A percentile compares a stretch with the other conserved stretches of the same genome.
Evolutionary conservation across 164 flowering plant species (phyloP).

Genomic region (Macadamia integrifolia): DNA sequence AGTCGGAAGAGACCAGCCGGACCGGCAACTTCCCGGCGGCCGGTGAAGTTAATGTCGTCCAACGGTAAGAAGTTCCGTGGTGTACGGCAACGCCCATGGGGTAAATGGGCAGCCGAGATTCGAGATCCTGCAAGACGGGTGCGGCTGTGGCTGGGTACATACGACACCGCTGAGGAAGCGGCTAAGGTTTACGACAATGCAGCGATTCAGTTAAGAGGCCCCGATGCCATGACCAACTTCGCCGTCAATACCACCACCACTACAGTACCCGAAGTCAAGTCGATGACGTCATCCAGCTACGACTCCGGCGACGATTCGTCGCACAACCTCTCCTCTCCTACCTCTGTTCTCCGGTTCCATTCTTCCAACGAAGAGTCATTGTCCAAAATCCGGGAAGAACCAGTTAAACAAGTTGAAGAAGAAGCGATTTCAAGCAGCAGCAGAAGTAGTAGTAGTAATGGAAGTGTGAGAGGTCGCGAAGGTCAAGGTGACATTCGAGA

Average conservation of each 20-base stretch:
- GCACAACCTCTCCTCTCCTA: constrained; percentile 48
- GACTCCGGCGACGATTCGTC: constrained; percentile 51
- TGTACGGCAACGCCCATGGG: constrained; percentile 87
- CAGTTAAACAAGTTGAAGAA: constrained; percentile 17
- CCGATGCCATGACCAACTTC: constrained; percentile 76
- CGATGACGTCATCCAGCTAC: constrained; percentile 28
- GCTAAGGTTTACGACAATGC: constrained; percentile 84
- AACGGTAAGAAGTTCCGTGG: constrained; percentile 63
- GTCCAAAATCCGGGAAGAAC: background rate
- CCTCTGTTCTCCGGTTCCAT: constrained; percentile 51
- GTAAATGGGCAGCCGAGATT: constrained; percentile 97
- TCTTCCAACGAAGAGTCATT: constrained; percentile 17
- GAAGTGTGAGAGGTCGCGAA: background rate
- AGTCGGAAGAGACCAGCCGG: constrained; percentile 11
- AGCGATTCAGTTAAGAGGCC: constrained; percentile 76
- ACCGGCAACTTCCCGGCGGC: background rate
- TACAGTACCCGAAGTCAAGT: constrained; percentile 8
- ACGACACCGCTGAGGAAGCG: constrained; percentile 84
- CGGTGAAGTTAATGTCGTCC: background rate
- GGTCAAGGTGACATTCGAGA: constrained; percentile 10
- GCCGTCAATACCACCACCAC: constrained; percentile 12
- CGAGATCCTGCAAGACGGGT: constrained; percentile 64
- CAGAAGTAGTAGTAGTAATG: too few species aligned
- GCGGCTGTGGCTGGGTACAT: constrained; percentile 87
- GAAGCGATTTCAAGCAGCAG: background rate